Evolutionary conservation across 2,329 filamentous ascomycete genomes (phyloP).

Genomic region (Scortechinia acanthostroma): DNA sequence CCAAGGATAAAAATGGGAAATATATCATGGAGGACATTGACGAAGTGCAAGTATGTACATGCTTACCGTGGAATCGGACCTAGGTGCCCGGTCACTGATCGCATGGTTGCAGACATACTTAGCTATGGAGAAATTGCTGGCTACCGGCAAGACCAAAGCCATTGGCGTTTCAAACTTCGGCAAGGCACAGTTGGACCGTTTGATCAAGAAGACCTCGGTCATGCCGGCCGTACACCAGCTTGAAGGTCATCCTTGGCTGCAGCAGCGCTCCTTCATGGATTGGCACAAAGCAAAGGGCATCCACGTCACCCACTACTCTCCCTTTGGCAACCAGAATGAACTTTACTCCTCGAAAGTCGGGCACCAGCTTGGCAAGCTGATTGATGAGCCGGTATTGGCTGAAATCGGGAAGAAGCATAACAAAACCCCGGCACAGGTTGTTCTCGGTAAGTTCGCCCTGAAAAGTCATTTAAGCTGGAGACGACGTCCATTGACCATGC

Average conservation of each 20-base stretch:
- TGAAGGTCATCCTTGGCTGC: constrained; percentile 49
- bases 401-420: constrained; percentile 44
- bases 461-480: no score
- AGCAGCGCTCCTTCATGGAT: constrained; percentile 40
- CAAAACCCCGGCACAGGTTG: constrained; percentile 47
- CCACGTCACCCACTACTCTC: constrained; percentile 41
- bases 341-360: constrained; percentile 9
- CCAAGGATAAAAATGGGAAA: constrained; percentile 5
- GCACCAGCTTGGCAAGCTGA: constrained; percentile 8
- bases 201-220: constrained; percentile 30
- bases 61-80: constrained; percentile 9
- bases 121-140: constrained; percentile 37
- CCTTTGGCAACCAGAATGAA: constrained; percentile 18
- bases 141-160: constrained; percentile 35
- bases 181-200: constrained; percentile 18
- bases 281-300: constrained; percentile 40
- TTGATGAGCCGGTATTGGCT: constrained; percentile 43
- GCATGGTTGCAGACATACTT: constrained; percentile 28
- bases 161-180: constrained; percentile 30
- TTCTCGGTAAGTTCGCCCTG: constrained; percentile 34
- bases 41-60: constrained; percentile 2
- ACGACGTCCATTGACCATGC: neutral
- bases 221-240: constrained; percentile 51
- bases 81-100: constrained; percentile 4
- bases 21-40: constrained; percentile 4